Conservation (phyloP, 305 asterid species). For the Caryopteris hybrid region DNA sequence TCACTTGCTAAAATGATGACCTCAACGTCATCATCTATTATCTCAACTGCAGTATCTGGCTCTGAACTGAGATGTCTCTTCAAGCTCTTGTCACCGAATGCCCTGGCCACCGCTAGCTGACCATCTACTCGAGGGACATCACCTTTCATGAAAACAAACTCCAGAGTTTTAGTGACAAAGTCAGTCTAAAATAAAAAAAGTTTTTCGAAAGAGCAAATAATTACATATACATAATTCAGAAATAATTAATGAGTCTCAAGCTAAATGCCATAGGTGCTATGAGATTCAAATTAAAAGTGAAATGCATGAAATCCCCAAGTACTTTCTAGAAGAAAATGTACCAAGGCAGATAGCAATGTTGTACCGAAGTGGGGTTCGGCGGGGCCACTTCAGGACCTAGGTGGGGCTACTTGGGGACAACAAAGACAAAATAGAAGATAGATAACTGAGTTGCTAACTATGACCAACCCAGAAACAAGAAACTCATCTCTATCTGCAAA, state of each 20-base stretch:
- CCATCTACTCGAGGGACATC: slow-evolving; percentile 98
- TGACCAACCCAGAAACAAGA: not conserved
- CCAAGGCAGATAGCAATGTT: too few relatives aligned
- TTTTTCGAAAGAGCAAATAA: not conserved
- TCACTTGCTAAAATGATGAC: slow-evolving; percentile 80
- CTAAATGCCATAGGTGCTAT: not conserved
- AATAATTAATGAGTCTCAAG: not conserved
- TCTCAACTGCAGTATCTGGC: slow-evolving; percentile 56
- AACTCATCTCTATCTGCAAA: not conserved
- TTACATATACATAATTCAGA: not conserved
- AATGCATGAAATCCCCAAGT: not conserved
- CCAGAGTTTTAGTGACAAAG: not conserved
- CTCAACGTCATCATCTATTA: slow-evolving; percentile 64
- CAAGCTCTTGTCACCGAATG: slow-evolving; percentile 95
- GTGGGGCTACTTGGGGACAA: too few relatives aligned
- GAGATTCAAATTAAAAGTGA: not conserved
- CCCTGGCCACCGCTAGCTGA: slow-evolving; percentile 92
- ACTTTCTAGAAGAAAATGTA: not conserved
- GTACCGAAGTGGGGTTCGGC: too few relatives aligned
- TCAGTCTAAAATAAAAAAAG: not conserved
- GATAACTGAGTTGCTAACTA: not conserved
- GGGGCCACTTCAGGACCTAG: too few relatives aligned
- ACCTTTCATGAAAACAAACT: slow-evolving; percentile 36
- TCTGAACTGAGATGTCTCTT: slow-evolving; percentile 87
- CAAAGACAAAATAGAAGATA: too few relatives aligned